Evolutionary conservation across 2,329 filamentous ascomycete genomes (phyloP).

Genomic region (Hyphodiscus sp.): DNA sequence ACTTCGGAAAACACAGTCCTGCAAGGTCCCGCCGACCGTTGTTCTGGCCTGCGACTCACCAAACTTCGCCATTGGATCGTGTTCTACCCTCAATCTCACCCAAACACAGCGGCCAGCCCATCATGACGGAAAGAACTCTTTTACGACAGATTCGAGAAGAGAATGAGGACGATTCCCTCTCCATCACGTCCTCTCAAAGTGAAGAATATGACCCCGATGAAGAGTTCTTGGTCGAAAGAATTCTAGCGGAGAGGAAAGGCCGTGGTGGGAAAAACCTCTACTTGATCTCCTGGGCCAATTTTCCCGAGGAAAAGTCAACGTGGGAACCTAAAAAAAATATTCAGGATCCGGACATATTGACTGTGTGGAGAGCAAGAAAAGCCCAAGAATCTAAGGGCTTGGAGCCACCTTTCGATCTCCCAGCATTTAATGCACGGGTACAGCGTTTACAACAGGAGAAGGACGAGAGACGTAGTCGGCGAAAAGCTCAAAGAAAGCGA

Average conservation of each 20-base stretch:
- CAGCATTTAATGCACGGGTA: slow-evolving; percentile 10
- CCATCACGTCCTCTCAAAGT: slow-evolving; percentile 44
- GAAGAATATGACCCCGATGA: slow-evolving; percentile 23
- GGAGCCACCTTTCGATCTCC: slow-evolving; percentile 19
- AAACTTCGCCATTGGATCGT: neutral
- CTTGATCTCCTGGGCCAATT: slow-evolving; percentile 60
- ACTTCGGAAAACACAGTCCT: too few species aligned
- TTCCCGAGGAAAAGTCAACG: slow-evolving; percentile 47
- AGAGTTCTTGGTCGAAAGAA: slow-evolving; percentile 35
- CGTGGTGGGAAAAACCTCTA: slow-evolving; percentile 37
- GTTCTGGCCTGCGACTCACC: neutral
- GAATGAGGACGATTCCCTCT: slow-evolving; percentile 45
- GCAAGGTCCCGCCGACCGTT: too few species aligned
- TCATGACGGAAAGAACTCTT: slow-evolving; percentile 20
- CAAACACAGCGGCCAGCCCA: neutral
- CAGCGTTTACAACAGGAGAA: slow-evolving; percentile 11
- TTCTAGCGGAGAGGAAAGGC: slow-evolving; percentile 41
- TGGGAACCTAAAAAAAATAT: slow-evolving; percentile 45
- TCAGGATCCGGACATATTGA: slow-evolving; percentile 30
- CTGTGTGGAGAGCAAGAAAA: slow-evolving; percentile 27
- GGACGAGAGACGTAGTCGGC: slow-evolving; percentile 12
- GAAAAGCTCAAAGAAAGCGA: slow-evolving; percentile 18
- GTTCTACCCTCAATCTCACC: neutral
- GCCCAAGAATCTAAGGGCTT: slow-evolving; percentile 12
- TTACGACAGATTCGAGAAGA: slow-evolving; percentile 20